phyloP scores from a whole-genome alignment of 1,139 yeast genomes.

The Pneumocystis murina region DNA sequence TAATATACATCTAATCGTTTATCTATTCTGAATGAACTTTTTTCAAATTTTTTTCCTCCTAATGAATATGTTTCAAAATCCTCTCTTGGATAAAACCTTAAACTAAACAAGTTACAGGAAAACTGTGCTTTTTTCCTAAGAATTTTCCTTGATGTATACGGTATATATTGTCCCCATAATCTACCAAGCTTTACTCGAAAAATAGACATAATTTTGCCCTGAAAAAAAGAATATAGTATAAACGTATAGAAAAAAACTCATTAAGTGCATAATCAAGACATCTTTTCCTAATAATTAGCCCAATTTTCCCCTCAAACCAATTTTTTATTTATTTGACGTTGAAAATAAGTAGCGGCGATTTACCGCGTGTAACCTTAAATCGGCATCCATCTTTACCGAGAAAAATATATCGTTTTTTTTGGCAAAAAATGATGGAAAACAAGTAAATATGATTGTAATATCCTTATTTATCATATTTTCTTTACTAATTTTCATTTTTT shows the following conservation, averaged over 20 bases:
- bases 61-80: neutral
- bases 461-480: too few relatives aligned
- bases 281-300: too few relatives aligned
- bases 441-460: too few relatives aligned
- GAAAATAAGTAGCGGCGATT: too few relatives aligned
- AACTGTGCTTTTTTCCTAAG: neutral
- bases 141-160: neutral
- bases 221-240: neutral
- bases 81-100: neutral
- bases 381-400: too few relatives aligned
- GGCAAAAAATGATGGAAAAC: too few relatives aligned
- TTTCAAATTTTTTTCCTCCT: neutral
- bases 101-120: neutral
- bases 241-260: neutral
- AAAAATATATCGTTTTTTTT: too few relatives aligned
- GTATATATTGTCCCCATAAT: neutral
- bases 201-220: neutral
- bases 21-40: neutral
- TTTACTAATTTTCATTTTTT: too few relatives aligned
- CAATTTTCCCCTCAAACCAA: too few relatives aligned
- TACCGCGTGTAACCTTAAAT: too few relatives aligned
- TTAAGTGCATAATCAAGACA: neutral
- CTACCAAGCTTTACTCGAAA: neutral
- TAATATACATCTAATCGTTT: neutral
- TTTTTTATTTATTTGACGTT: too few relatives aligned